phyloP scores from a whole-genome alignment of 2,329 filamentous ascomycete species.

The Colletotrichum limetticola region DNA sequence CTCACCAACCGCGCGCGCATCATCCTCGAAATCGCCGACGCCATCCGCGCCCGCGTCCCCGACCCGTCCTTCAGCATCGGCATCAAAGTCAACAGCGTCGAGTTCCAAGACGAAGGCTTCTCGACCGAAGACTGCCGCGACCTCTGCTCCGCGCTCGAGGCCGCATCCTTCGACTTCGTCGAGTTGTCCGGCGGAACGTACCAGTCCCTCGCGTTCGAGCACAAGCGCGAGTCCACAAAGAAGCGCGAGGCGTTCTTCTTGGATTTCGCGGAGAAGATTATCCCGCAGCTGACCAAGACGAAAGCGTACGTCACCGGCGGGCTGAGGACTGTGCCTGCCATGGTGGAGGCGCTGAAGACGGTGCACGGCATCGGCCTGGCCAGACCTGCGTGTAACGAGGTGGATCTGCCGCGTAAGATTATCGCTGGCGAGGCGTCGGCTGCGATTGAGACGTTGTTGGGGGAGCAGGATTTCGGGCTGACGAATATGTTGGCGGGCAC shows the following conservation, averaged over 20 bases:
- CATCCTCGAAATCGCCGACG: conserved; percentile 56
- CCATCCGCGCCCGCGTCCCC: conserved; percentile 45
- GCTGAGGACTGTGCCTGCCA: conserved; percentile 63
- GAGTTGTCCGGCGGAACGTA: conserved; percentile 72
- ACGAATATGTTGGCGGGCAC: conserved; percentile 44
- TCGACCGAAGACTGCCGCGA: conserved; percentile 60
- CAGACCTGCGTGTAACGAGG: conserved; percentile 47
- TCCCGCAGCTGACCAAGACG: conserved; percentile 57
- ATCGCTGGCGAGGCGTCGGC: conserved; percentile 53
- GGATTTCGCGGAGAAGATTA: conserved; percentile 66
- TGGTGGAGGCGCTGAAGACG: conserved; percentile 66
- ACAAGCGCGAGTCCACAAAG: conserved; percentile 64
- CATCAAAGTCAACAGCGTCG: conserved; percentile 70
- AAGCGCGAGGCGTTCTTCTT: conserved; percentile 70
- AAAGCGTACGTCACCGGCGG: conserved; percentile 70
- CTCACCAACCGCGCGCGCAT: conserved; percentile 58
- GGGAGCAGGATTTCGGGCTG: conserved; percentile 61
- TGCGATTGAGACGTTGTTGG: conserved; percentile 58
- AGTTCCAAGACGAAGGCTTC: conserved; percentile 65
- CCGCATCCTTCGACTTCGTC: conserved; percentile 64
- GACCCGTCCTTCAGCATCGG: conserved; percentile 54
- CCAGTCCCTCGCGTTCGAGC: conserved; percentile 61
- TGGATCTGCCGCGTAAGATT: conserved; percentile 41
- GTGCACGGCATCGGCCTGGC: conserved; percentile 71
- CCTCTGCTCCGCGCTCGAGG: conserved; percentile 58